Conservation (phyloP, 768 basidiomycete species). For the Hypsizygus marmoreus region DNA sequence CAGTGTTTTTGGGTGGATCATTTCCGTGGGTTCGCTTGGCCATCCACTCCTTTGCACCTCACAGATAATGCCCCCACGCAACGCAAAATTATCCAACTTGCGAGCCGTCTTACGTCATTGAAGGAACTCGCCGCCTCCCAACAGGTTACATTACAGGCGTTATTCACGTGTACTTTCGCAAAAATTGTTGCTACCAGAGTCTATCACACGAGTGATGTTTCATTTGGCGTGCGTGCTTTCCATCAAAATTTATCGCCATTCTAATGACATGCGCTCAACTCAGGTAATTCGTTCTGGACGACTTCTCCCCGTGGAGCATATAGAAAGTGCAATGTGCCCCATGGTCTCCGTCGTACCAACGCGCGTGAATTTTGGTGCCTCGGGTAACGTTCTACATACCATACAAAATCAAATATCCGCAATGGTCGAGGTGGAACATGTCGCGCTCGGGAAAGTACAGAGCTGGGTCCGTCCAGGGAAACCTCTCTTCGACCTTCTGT, state of each 20-base stretch:
- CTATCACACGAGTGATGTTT: slow-evolving; percentile 28
- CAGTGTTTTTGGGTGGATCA: slow-evolving; percentile 28
- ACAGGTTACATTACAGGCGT: slow-evolving; percentile 32
- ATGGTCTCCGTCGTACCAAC: slow-evolving; percentile 32
- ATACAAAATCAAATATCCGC: slow-evolving; percentile 29
- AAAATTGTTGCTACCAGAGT: slow-evolving; percentile 24
- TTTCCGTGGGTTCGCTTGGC: slow-evolving; percentile 28
- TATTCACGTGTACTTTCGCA: slow-evolving; percentile 32
- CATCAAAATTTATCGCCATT: not conserved
- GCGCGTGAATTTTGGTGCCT: slow-evolving; percentile 24
- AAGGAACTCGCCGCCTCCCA: slow-evolving; percentile 26
- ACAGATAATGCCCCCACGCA: too few relatives aligned
- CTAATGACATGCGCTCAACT: not conserved
- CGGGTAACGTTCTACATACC: slow-evolving; percentile 17
- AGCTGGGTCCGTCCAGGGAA: slow-evolving; percentile 33
- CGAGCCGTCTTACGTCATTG: too few relatives aligned
- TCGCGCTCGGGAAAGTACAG: slow-evolving; percentile 33
- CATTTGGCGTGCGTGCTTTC: slow-evolving; percentile 32
- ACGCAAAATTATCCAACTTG: too few relatives aligned
- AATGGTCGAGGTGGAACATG: slow-evolving; percentile 32
- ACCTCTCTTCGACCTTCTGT: slow-evolving; percentile 31
- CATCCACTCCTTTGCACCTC: too few relatives aligned
- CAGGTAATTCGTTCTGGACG: slow-evolving; percentile 38
- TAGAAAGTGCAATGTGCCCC: slow-evolving; percentile 30
- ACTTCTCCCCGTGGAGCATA: slow-evolving; percentile 29